Evolutionary conservation across 139 green algal species (phyloP), one percentile per base, ranked within the genome.

Genomic region (Chlamydomonas schloesseri): DNA sequence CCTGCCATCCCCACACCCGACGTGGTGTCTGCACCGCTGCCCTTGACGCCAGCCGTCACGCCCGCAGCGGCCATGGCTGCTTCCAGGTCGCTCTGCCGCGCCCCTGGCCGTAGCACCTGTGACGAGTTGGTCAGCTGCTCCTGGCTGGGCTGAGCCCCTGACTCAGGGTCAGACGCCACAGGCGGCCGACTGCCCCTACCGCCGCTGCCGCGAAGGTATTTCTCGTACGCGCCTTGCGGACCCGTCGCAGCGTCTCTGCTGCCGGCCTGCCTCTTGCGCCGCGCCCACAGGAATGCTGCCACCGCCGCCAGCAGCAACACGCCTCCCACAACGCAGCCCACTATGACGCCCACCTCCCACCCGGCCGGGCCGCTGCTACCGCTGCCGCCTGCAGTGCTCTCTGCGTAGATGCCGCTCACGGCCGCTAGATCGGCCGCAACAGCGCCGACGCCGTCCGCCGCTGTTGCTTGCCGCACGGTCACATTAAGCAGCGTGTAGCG

Each of bases 241-340:
- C 42, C 42, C 42, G 42, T 8, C 42, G 8, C 42, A 5, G 60
- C 55, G 55, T 2, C 10, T 20, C 21, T 73, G 77, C 62, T 17
- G 46, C 21, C n/a, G 0, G 8, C 69, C 55, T 0, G 55, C 42
- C 53, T 31, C 26, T 17, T 13, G 9, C 3, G 47, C 4, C 31
- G 46, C 3, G 11, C 62, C 65, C 3, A 47, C n/a, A 50, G 3
- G n/a, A 67, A 34, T 9, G 31, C 15, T 0, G 69, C 47, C 1
- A 17, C 28, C 2, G 29, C 60, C 18, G 24, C 67, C 47, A 71
- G 4, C 53, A 78, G 53, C 69, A 87, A 5, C 28, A 14, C 24
- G 53, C 50, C 69, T 10, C 81, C 81, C 23, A 87, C 69, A 14
- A 72, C 67, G 69, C 80, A 70, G 8, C 67, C 80, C 23, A 86